Base-by-base conservation (phyloP, 495 filamentous ascomycete species). In the Cercophora sp. region DNA sequence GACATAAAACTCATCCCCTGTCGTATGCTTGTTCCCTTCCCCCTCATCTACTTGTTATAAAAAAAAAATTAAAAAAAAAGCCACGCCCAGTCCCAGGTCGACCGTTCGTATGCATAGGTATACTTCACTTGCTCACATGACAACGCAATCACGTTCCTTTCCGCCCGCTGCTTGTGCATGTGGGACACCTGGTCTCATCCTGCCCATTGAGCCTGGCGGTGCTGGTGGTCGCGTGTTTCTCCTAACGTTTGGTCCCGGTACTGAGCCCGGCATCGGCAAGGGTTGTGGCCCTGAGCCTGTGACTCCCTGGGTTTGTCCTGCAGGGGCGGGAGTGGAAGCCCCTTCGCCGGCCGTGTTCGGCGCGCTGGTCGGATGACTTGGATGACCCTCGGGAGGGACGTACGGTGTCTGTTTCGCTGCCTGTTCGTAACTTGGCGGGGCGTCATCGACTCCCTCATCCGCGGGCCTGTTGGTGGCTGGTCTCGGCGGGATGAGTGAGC, bases 371-470 rank as follows among this genome's bases (percentile, higher is more conserved):
- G 81, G 76, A 60, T 76, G 75, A 23, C 72, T 74, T 0, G 86
- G 80, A 52, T 82, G 79, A 15, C 79, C 73, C 18, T 69, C 63
- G 0, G 86, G 84, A 3, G 85, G 83, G 9, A 82, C 69, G 55
- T 89, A 91, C 5, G 78, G 76, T 5, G 74, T 77, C 42, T 77
- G 75, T 25, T 75, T 80, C 0, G 86, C 79, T 6, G 87, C 85
- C 71, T 91, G 86, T 68, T 93, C 89, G 63, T 95, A 95, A 11
- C 80, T 84, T 5, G 89, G 89, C 9, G 88, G 89, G 3, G 86
- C 84, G 1, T 78, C 82, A 41, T 84, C 80, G 3, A 80, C 74
- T 5, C 71, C 77, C n/a, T 75, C 71, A 16, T 78, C 71, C 15
- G 68, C 44, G 11, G 66, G 63, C 25, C 68, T 57, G 49, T 66